Conservation (phyloP, 2,329 filamentous ascomycete species). For the Aspergillus bombycis region DNA sequence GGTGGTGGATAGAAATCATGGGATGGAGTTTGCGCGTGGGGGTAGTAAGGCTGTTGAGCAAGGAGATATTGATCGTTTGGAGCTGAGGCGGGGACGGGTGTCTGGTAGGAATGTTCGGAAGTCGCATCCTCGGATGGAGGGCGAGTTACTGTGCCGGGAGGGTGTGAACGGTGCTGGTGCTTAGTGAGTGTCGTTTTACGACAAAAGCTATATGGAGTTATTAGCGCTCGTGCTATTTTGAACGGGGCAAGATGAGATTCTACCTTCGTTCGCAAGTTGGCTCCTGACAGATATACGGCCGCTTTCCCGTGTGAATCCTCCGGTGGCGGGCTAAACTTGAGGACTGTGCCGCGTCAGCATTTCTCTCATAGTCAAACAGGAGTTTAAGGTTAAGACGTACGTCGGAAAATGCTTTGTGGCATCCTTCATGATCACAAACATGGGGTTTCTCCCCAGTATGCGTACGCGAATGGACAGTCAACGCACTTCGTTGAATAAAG, state of each 20-base stretch:
- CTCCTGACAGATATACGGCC: slow-evolving; percentile 45
- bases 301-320: slow-evolving; percentile 44
- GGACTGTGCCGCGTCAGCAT: slow-evolving; percentile 31
- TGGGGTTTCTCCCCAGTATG: slow-evolving; percentile 51
- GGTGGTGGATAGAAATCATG: slow-evolving; percentile 43
- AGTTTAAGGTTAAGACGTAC: slow-evolving; percentile 29
- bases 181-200: slow-evolving; percentile 47
- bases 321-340: slow-evolving; percentile 46
- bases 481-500: slow-evolving; percentile 52
- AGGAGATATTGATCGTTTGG: slow-evolving; percentile 41
- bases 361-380: neutral
- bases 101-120: slow-evolving; percentile 42
- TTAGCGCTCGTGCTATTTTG: neutral
- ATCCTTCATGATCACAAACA: slow-evolving; percentile 46
- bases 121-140: slow-evolving; percentile 40
- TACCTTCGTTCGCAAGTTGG: slow-evolving; percentile 45
- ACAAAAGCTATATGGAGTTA: slow-evolving; percentile 36
- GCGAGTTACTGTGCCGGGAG: slow-evolving; percentile 36
- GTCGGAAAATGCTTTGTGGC: slow-evolving; percentile 49
- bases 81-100: slow-evolving; percentile 32
- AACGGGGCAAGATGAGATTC: neutral
- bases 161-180: slow-evolving; percentile 45
- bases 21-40: slow-evolving; percentile 35
- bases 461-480: slow-evolving; percentile 50
- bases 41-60: slow-evolving; percentile 40